Base-by-base conservation (phyloP, 192 early-diverging fungal species). In the Kickxella alabastrina region DNA sequence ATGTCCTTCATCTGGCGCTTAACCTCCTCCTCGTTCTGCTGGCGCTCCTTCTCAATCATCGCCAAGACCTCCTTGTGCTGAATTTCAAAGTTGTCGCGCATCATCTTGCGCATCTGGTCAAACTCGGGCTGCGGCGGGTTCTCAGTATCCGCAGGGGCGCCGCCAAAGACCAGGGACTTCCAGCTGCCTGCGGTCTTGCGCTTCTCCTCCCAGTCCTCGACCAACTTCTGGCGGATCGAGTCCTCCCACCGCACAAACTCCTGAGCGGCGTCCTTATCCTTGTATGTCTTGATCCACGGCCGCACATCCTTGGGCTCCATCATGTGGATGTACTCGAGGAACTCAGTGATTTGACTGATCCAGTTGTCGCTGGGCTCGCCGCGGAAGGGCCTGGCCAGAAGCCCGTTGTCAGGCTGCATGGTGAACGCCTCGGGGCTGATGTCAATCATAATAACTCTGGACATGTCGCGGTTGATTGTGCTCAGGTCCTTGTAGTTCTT, bases 361-460 rank as follows among this genome's bases (percentile, higher is more conserved):
- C 88, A 92, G 15, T 77, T 78, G 52, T 97, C 97, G 25, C 78
- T 78, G 0, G 87, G 61, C 47, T 91, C 81, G 19, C 94, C 94
- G 57, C 75, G 78, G 89, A 93, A 99, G 46, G 87, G 85, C 57
- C 91, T 87, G 44, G 92, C 70, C 19, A 84, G 43, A 22, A 99
- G 68, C 17, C 84, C 85, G 59, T 98, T 99, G 59, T 96, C 92
- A 12, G 94, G 94, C 65, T 99, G 95, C 56, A 87, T 73, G 38
- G 84, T 65, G 75, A 83, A 90, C n/a, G 85, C 80, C 34, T 89
- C 83, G 5, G 88, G 85, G 63, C 92, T 86, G 10, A 84, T 88
- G 65, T 99, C 97, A 61, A 99, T 83, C 49, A 95, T 84, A 49
- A 99, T 90, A 21, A 93, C 88, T 72, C 91, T 94, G 53, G 82